These are phyloP conservation scores for Crithidia bombi DNA, from an alignment of 208 protist species.

Conservation along the genomic window DNA sequence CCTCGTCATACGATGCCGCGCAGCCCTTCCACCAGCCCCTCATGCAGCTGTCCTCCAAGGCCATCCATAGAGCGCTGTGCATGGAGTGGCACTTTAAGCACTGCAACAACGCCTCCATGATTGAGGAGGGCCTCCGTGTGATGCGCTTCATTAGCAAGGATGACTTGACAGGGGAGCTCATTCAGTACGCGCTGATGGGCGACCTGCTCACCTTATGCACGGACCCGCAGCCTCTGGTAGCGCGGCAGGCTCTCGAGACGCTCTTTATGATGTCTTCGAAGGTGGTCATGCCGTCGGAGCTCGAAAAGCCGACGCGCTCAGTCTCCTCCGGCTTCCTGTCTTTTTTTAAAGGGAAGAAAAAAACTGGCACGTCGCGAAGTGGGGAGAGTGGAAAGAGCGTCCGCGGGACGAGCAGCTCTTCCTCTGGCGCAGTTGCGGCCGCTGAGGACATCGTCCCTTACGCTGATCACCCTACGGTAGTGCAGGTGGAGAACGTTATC, in stretches of 20 bases:
- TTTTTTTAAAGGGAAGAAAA: conserved; percentile 55
- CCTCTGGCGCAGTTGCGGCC: not conserved
- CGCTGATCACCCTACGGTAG: conserved; percentile 60
- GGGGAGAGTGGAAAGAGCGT: conserved; percentile 9
- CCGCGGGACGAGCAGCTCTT: conserved; percentile 2
- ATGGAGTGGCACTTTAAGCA: conserved; percentile 59
- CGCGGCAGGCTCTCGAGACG: conserved; percentile 77
- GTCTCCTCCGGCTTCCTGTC: conserved; percentile 38
- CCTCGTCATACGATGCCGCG: conserved; percentile 64
- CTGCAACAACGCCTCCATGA: conserved; percentile 52
- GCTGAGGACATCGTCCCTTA: conserved; percentile 34
- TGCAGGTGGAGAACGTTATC: conserved; percentile 75
- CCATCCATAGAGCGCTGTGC: conserved; percentile 60
- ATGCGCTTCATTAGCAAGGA: conserved; percentile 83
- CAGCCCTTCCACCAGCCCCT: conserved; percentile 52
- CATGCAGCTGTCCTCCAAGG: conserved; percentile 49
- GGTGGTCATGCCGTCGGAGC: conserved; percentile 75
- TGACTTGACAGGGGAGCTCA: conserved; percentile 62
- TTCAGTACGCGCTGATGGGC: conserved; percentile 59
- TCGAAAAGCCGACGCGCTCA: conserved; percentile 39
- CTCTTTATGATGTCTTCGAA: conserved; percentile 74
- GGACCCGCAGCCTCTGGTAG: conserved; percentile 56
- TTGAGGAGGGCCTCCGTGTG: conserved; percentile 81
- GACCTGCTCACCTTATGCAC: conserved; percentile 76
- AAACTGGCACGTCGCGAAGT: conserved; percentile 14